phyloP scores from a whole-genome alignment of 805 yeast genomes.

The Candida broadrunensis region DNA sequence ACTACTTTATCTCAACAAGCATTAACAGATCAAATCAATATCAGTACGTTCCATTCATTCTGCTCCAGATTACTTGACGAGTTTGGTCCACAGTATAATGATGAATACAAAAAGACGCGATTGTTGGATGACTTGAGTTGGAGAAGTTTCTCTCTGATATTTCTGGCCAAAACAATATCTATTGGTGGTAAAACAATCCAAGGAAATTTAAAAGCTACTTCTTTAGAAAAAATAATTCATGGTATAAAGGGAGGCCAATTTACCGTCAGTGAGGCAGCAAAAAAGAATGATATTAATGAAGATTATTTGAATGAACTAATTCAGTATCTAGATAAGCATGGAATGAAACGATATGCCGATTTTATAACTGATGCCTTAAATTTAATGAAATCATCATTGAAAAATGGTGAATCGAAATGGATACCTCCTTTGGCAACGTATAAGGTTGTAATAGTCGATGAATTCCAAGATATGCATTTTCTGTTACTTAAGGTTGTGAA shows the following conservation, averaged over 20 bases:
- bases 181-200: slow-evolving; percentile 18
- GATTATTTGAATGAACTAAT: slow-evolving; percentile 24
- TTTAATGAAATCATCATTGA: slow-evolving; percentile 25
- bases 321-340: slow-evolving; percentile 27
- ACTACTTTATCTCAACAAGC: slow-evolving; percentile 28
- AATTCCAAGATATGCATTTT: slow-evolving; percentile 68
- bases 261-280: slow-evolving; percentile 20
- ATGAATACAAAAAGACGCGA: slow-evolving; percentile 12
- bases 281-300: slow-evolving; percentile 18
- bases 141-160: slow-evolving; percentile 32
- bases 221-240: slow-evolving; percentile 21
- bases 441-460: slow-evolving; percentile 57
- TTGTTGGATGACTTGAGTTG: slow-evolving; percentile 57
- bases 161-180: slow-evolving; percentile 32
- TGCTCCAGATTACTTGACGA: slow-evolving; percentile 49
- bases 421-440: slow-evolving; percentile 22
- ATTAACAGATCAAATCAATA: slow-evolving; percentile 29
- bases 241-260: slow-evolving; percentile 19
- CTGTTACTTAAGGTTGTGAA: slow-evolving; percentile 44
- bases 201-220: slow-evolving; percentile 19
- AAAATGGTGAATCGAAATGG: slow-evolving; percentile 3
- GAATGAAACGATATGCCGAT: slow-evolving; percentile 34
- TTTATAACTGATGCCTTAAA: slow-evolving; percentile 28
- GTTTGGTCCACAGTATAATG: slow-evolving; percentile 17
- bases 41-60: slow-evolving; percentile 64